Percentiles rank a stretch among this genome's conserved stretches.
phyloP scores from a whole-genome alignment of 768 basidiomycete species.

The Coprinellus aureogranulatus region DNA sequence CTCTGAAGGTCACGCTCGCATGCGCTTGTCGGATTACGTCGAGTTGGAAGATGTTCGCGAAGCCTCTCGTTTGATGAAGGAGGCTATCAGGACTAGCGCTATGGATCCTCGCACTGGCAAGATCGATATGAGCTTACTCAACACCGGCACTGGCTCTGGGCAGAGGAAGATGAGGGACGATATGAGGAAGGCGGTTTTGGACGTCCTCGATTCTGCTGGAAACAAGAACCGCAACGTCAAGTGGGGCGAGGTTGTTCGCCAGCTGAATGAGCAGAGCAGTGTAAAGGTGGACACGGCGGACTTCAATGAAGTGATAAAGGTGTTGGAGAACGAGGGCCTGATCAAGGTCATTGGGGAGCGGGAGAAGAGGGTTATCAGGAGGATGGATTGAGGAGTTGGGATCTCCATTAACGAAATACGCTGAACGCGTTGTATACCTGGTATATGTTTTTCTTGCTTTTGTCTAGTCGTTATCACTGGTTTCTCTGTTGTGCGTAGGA shows the following conservation, averaged over 20 bases:
- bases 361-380: conserved; percentile 77
- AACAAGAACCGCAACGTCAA: conserved; percentile 58
- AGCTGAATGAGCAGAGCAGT: conserved; percentile 80
- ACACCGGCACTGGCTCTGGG: conserved; percentile 87
- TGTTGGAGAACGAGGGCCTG: conserved; percentile 80
- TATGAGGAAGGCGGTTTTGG: conserved; percentile 78
- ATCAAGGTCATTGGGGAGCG: conserved; percentile 86
- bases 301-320: conserved; percentile 76
- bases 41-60: conserved; percentile 86
- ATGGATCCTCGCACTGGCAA: conserved; percentile 97
- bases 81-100: conserved; percentile 90
- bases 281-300: conserved; percentile 76
- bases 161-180: conserved; percentile 87
- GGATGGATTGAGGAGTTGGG: conserved; percentile 41
- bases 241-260: conserved; percentile 80
- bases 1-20: conserved; percentile 93
- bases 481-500: too few relatives aligned
- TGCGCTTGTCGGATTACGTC: conserved; percentile 88
- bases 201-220: conserved; percentile 54
- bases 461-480: background rate
- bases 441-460: background rate
- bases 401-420: background rate
- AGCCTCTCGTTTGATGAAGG: conserved; percentile 91
- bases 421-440: background rate
- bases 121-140: conserved; percentile 94